phyloP scores from a whole-genome alignment of 345 rosid species.

The Linum tenue region DNA sequence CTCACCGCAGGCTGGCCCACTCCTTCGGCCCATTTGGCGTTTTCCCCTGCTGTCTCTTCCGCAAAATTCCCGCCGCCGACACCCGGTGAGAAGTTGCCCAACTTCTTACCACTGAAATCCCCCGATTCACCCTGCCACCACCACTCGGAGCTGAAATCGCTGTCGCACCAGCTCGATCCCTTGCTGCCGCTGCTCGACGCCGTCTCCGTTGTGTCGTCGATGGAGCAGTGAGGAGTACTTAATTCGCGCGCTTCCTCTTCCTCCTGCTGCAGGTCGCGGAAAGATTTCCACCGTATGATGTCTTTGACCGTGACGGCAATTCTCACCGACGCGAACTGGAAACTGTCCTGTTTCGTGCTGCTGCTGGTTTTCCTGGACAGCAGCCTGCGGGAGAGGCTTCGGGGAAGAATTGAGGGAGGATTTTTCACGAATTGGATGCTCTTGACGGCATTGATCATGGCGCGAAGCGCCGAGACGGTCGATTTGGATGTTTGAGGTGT shows the following conservation, averaged over 20 bases:
- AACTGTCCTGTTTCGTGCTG: background rate
- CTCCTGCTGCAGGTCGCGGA: conserved; percentile 48
- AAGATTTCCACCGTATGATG: conserved; percentile 78
- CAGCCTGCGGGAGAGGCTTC: conserved; percentile 43
- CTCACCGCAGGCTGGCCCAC: conserved; percentile 29
- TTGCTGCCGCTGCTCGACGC: conserved; percentile 30
- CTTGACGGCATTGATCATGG: conserved; percentile 44
- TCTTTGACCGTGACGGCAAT: conserved; percentile 48
- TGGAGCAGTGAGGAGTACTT: conserved; percentile 22
- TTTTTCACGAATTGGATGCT: conserved; percentile 30
- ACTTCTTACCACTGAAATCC: conserved; percentile 17
- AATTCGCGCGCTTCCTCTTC: conserved; percentile 19
- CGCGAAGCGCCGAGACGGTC: conserved; percentile 31
- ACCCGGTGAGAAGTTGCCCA: conserved; percentile 22
- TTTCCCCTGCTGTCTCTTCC: conserved; percentile 23
- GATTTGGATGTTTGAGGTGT: conserved; percentile 29
- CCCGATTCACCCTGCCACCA: conserved; percentile 32
- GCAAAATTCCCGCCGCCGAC: conserved; percentile 41
- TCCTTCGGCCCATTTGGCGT: conserved; percentile 36
- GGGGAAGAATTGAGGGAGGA: conserved; percentile 35
- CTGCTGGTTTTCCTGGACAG: conserved; percentile 16
- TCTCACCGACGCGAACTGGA: conserved; percentile 1
- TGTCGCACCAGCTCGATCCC: conserved; percentile 78
- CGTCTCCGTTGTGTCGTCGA: conserved; percentile 30
- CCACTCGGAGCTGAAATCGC: conserved; percentile 56